Evolutionary conservation across 495 filamentous ascomycete genomes (phyloP).

Genomic region (Cercophora newfieldiana): DNA sequence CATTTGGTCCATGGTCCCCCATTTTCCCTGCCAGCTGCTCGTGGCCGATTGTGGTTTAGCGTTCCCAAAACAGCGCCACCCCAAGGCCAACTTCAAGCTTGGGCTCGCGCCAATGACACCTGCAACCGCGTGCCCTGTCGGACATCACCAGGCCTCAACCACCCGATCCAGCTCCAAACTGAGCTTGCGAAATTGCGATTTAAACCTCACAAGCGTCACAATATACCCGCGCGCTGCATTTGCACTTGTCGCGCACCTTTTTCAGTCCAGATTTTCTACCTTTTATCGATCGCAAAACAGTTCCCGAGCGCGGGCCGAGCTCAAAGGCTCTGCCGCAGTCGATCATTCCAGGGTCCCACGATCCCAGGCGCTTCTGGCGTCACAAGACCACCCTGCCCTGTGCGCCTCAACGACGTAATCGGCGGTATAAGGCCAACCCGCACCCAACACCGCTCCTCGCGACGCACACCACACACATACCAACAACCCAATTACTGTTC

Average conservation of each 20-base stretch:
- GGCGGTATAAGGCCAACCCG: neutral
- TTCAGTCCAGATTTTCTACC: neutral
- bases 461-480: neutral
- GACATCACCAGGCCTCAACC: neutral
- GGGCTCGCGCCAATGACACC: conserved; percentile 10
- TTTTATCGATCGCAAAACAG: neutral
- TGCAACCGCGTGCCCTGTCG: conserved; percentile 18
- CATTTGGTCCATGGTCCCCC: neutral
- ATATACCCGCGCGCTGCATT: neutral
- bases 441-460: neutral
- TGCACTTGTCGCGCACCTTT: neutral
- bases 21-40: neutral
- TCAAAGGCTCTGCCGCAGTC: neutral
- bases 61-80: neutral
- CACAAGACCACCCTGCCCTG: conserved; percentile 16
- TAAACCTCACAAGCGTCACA: neutral
- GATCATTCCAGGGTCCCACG: conserved; percentile 6
- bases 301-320: neutral
- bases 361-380: conserved; percentile 14
- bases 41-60: conserved; percentile 12
- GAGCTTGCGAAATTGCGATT: neutral
- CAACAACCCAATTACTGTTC: neutral
- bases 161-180: neutral
- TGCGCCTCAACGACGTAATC: conserved; percentile 18
- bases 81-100: neutral